These are phyloP conservation scores for Hanseniaspora occidentalis DNA, from an alignment of 805 yeast species.

Conservation along the genomic window DNA sequence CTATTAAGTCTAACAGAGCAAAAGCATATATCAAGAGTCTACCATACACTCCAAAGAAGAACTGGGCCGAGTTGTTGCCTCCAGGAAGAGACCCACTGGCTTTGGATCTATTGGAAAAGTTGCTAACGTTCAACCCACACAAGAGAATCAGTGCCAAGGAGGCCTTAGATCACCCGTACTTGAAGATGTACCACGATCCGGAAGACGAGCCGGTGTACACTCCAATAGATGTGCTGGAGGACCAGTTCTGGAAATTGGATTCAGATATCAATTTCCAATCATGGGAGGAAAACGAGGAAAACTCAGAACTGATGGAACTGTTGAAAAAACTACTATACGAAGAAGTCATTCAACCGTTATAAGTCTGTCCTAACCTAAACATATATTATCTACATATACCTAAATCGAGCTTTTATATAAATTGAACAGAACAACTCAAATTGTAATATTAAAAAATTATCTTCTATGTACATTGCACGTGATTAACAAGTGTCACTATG, in stretches of 20 bases:
- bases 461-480: too few species aligned
- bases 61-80: slow-evolving; percentile 26
- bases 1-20: slow-evolving; percentile 63
- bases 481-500: too few species aligned
- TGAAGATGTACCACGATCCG: slow-evolving; percentile 55
- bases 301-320: slow-evolving; percentile 60
- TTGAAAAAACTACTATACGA: slow-evolving; percentile 66
- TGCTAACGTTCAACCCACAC: slow-evolving; percentile 61
- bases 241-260: slow-evolving; percentile 30
- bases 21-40: slow-evolving; percentile 62
- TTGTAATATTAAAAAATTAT: too few species aligned
- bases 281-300: slow-evolving; percentile 34
- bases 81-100: slow-evolving; percentile 29
- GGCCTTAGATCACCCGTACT: slow-evolving; percentile 65
- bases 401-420: neutral
- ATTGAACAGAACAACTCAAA: neutral
- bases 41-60: slow-evolving; percentile 46
- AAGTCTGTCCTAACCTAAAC: too few species aligned
- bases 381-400: too few species aligned
- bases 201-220: slow-evolving; percentile 50
- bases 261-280: slow-evolving; percentile 22
- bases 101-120: slow-evolving; percentile 52
- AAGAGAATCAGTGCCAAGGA: slow-evolving; percentile 64
- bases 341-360: slow-evolving; percentile 53
- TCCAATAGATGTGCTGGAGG: slow-evolving; percentile 23